phyloP scores from a whole-genome alignment of 2,329 filamentous ascomycete species.

The Ceratocystis smalleyi region DNA sequence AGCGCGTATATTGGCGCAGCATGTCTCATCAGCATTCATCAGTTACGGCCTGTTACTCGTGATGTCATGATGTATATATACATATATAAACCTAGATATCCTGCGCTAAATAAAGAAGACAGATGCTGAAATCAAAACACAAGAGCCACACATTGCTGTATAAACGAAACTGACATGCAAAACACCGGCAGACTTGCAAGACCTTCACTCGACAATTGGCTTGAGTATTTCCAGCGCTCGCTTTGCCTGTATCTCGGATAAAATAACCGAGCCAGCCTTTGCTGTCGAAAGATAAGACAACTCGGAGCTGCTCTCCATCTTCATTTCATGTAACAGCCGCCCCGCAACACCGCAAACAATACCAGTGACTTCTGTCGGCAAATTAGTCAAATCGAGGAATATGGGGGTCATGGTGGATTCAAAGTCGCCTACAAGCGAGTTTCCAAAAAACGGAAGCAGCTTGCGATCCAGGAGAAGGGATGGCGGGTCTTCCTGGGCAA shows the following conservation, averaged over 20 bases:
- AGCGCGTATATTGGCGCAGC: too few relatives aligned
- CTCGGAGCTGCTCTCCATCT: conserved; percentile 44
- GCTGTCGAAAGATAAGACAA: conserved; percentile 86
- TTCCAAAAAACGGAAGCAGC: conserved; percentile 50
- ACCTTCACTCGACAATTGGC: conserved; percentile 30
- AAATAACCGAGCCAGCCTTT: conserved; percentile 74
- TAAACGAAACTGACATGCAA: not conserved
- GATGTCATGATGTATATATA: too few relatives aligned
- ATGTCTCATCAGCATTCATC: too few relatives aligned
- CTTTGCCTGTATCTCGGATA: conserved; percentile 30
- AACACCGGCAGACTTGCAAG: not conserved
- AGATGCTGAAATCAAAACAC: not conserved
- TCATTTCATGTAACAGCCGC: conserved; percentile 58
- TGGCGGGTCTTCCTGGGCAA: conserved; percentile 57
- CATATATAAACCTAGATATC: not conserved
- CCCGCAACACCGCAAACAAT: conserved; percentile 92
- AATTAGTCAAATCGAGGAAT: conserved; percentile 63
- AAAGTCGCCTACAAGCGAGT: conserved; percentile 60
- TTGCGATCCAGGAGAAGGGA: conserved; percentile 57
- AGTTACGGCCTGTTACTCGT: too few relatives aligned
- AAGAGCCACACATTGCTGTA: not conserved
- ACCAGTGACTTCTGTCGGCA: conserved; percentile 78
- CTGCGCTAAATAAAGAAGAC: not conserved
- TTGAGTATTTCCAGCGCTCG: conserved; percentile 53
- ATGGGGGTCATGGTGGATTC: conserved; percentile 66